Evolutionary conservation across 75 land plant species (phyloP).

Genomic region (Gnetum montanum): DNA sequence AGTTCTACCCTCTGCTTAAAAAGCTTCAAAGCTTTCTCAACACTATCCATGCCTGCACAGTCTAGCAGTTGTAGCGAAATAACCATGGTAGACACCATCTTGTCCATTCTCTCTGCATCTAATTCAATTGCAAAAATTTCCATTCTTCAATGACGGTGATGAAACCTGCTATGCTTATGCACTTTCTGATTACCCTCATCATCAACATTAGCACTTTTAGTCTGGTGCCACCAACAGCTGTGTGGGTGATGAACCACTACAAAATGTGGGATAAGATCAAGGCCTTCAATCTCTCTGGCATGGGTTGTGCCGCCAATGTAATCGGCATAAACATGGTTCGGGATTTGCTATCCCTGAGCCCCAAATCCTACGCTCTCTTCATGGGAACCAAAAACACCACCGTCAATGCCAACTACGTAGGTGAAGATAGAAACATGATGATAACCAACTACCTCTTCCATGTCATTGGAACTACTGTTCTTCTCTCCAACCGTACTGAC

Average conservation of each 20-base stretch:
- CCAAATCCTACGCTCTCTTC: slow-evolving; percentile 27
- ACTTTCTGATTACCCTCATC: too few relatives aligned
- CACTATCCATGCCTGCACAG: too few relatives aligned
- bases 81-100: too few relatives aligned
- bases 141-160: too few relatives aligned
- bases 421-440: slow-evolving; percentile 30
- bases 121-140: too few relatives aligned
- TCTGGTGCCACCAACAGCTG: slow-evolving; percentile 5
- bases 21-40: too few relatives aligned
- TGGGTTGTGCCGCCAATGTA: slow-evolving; percentile 34
- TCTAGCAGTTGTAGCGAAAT: too few relatives aligned
- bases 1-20: too few relatives aligned
- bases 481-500: slow-evolving; percentile 33
- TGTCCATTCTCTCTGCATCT: too few relatives aligned
- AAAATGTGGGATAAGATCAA: slow-evolving; percentile 8
- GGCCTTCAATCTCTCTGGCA: slow-evolving; percentile 13
- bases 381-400: slow-evolving; percentile 39
- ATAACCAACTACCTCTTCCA: slow-evolving; percentile 36
- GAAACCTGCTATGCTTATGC: too few relatives aligned
- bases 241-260: slow-evolving; percentile 13
- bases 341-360: slow-evolving; percentile 12
- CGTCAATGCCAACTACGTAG: slow-evolving; percentile 18
- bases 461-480: slow-evolving; percentile 25
- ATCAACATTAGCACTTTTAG: slow-evolving; percentile 4
- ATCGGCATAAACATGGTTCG: slow-evolving; percentile 22